phyloP scores from a whole-genome alignment of 331 rosid species.

The Pyracantha coccinea region DNA sequence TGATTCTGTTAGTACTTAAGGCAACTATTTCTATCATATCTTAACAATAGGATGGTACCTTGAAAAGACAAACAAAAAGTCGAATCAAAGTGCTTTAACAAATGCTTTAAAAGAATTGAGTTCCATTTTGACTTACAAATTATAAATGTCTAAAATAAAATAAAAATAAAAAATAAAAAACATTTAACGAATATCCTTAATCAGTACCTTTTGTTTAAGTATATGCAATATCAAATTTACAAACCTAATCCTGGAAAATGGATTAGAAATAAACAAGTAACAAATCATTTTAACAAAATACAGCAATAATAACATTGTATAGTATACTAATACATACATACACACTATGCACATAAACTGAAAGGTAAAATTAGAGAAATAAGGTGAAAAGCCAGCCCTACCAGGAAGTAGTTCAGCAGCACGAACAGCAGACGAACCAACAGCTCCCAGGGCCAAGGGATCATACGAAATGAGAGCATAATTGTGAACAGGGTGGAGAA shows the following conservation, averaged over 20 bases:
- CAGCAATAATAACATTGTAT: neutral
- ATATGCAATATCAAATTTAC: neutral
- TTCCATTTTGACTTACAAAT: neutral
- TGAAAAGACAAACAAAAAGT: neutral
- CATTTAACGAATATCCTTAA: neutral
- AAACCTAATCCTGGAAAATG: neutral
- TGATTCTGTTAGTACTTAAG: neutral
- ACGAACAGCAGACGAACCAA: slow-evolving; percentile 70
- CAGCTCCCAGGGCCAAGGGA: slow-evolving; percentile 84
- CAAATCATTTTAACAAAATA: neutral
- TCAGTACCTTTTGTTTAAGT: neutral
- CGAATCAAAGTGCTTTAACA: neutral
- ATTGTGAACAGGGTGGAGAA: slow-evolving; percentile 96
- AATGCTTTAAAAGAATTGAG: neutral
- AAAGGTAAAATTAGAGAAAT: neutral
- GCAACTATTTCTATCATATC: neutral
- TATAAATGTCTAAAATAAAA: neutral
- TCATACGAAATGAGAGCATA: slow-evolving; percentile 89
- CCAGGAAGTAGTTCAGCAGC: slow-evolving; percentile 97
- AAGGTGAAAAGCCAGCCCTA: slow-evolving; percentile 14
- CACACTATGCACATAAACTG: neutral
- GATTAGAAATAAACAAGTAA: neutral
- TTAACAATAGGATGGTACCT: neutral
- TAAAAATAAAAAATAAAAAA: neutral
- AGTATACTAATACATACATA: neutral